These are phyloP conservation scores for Exserohilum rostratum DNA, from an alignment of 2,329 filamentous ascomycete species.

Conservation along the genomic window DNA sequence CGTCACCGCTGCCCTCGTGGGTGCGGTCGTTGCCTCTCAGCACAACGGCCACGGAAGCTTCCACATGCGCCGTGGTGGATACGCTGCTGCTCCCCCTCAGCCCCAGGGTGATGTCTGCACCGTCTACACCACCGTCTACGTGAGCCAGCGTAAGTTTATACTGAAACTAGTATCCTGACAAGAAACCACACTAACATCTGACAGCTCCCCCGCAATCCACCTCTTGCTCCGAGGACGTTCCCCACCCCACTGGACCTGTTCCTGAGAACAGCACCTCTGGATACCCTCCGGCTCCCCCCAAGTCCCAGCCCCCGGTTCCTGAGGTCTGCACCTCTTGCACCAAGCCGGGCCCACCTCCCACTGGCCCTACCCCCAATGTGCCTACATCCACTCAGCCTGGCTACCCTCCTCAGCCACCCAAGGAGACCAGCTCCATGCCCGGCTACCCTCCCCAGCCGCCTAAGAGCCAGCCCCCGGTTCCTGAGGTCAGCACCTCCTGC, in stretches of 20 bases:
- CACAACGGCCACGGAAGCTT: constrained; percentile 69
- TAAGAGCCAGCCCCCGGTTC: too few species aligned
- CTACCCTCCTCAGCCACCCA: too few species aligned
- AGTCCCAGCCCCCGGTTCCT: too few species aligned
- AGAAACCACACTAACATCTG: constrained; percentile 19
- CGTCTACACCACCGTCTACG: constrained; percentile 67
- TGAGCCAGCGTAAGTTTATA: constrained; percentile 55
- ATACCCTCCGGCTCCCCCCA: too few species aligned
- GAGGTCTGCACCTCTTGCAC: too few species aligned
- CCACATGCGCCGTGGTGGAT: constrained; percentile 59
- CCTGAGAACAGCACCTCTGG: constrained; percentile 23
- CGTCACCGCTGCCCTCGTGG: constrained; percentile 64
- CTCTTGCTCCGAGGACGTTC: neutral
- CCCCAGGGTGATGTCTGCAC: constrained; percentile 67
- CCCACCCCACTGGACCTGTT: constrained; percentile 36
- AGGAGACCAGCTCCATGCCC: too few species aligned
- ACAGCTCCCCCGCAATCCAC: constrained; percentile 30
- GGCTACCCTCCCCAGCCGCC: too few species aligned
- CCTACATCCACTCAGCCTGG: too few species aligned
- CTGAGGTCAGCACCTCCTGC: too few species aligned
- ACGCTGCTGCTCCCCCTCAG: constrained; percentile 39
- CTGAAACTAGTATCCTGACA: neutral
- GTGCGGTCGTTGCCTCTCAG: constrained; percentile 62
- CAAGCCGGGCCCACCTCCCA: too few species aligned
- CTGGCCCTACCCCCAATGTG: too few species aligned